Evolutionary conservation across 768 basidiomycete genomes (phyloP), one percentile per base, ranked within the genome.

Genomic region (Boletus sp.): DNA sequence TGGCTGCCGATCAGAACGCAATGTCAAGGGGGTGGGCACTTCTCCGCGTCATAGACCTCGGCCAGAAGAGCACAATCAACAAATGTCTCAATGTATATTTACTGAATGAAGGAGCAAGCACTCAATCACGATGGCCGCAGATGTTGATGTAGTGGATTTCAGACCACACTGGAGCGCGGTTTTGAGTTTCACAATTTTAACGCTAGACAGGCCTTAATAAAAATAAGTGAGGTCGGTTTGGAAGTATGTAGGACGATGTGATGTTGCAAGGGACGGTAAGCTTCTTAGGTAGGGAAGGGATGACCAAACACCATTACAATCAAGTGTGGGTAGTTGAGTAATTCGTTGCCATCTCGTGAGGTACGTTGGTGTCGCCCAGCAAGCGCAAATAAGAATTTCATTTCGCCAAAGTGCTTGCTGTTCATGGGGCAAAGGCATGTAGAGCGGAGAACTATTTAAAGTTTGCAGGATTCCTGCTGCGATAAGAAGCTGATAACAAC

Each of bases 401-500:
- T 72, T 70, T 64, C 66, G 70, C 56, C 52, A 61, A 59, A 12
- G 40, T 49, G 37, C 33, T 48, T 64, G 35, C 59, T 61, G 40
- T 37, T 54, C 44, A 20, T 48, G 59, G 54, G 33, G 29, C 20
- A 47, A 39, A 58, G 40, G 63, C 56, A 20, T 55, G 55, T 71
- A 73, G 44, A 57, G 59, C 69, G 69, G 71, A 48, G 39, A 64
- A 61, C 5, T 9, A 37, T 40, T 56, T 58, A 68, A 62, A 50
- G 65, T 69, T 71, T 58, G 52, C 17, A 18, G 20, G 35, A 33
- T 52, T 37, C 47, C 30, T 56, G 59, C 58, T 60, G 61, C 47
- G 71, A 61, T 70, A 67, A 58, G 62, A 58, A 57, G 59, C 50
- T 55, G 69, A 62, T 69, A 62, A 42, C 53, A 35, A 56, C 32